Conservation (phyloP, 352 stramenopile species). For the Vaucheria bursata region DNA sequence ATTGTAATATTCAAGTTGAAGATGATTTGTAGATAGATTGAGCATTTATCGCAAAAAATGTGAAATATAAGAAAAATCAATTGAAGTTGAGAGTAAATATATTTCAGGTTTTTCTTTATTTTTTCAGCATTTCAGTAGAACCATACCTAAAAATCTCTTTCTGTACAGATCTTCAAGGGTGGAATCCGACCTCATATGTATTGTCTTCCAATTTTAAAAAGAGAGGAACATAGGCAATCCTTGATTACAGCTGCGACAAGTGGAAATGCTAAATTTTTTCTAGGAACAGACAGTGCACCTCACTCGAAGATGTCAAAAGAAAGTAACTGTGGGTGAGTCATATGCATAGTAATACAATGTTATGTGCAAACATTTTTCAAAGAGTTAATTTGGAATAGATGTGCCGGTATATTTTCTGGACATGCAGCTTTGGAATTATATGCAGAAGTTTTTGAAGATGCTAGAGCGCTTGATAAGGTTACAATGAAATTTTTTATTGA, state of each 20-base stretch:
- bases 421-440: constrained; percentile 94
- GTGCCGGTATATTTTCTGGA: constrained; percentile 91
- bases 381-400: constrained; percentile 46
- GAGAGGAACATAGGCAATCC: constrained; percentile 71
- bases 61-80: too few species aligned
- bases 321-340: constrained; percentile 60
- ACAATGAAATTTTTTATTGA: too few species aligned
- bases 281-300: constrained; percentile 94
- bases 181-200: constrained; percentile 97
- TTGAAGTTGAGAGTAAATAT: too few species aligned
- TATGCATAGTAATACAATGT: neutral
- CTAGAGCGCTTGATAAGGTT: constrained; percentile 71
- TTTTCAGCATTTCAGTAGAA: too few species aligned
- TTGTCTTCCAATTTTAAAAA: constrained; percentile 98
- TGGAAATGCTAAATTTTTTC: constrained; percentile 91
- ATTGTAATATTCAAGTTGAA: too few species aligned
- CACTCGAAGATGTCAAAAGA: constrained; percentile 85
- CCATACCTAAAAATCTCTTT: too few species aligned
- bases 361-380: neutral
- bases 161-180: constrained; percentile 72
- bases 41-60: too few species aligned
- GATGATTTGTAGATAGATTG: too few species aligned
- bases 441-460: constrained; percentile 87
- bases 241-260: constrained; percentile 52
- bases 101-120: too few species aligned